phyloP scores from a whole-genome alignment of 768 basidiomycete genomes.

The Crucibulum laeve region DNA sequence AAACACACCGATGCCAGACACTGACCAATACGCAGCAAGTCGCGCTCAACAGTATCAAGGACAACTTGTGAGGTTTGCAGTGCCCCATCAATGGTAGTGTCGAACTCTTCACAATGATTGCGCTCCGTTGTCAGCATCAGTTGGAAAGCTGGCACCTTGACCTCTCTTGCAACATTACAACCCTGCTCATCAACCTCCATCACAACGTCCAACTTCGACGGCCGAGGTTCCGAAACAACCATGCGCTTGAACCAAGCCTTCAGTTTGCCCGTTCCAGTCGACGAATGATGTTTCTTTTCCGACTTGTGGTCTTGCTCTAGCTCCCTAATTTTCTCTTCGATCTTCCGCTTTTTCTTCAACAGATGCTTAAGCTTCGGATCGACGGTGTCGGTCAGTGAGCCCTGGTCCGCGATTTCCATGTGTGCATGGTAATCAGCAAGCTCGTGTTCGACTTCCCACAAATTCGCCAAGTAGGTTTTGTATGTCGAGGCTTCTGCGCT shows the following conservation, averaged over 20 bases:
- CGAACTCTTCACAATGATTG: conserved; percentile 19
- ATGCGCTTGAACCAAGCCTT: conserved; percentile 66
- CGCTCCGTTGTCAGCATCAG: background rate
- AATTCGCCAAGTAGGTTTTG: conserved; percentile 19
- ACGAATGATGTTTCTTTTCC: conserved; percentile 18
- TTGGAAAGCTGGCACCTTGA: conserved; percentile 17
- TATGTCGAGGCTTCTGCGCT: conserved; percentile 29
- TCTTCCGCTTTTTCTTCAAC: conserved; percentile 36
- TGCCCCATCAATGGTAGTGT: conserved; percentile 33
- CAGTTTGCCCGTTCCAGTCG: conserved; percentile 41
- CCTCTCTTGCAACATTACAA: conserved; percentile 36
- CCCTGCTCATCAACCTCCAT: conserved; percentile 33
- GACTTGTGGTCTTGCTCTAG: conserved; percentile 17
- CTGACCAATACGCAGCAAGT: conserved; percentile 52
- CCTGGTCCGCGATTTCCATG: conserved; percentile 8
- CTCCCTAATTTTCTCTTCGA: conserved; percentile 28
- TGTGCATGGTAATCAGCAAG: conserved; percentile 17
- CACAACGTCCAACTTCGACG: conserved; percentile 30
- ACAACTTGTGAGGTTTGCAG: conserved; percentile 42
- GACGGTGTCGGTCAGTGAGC: too few species aligned
- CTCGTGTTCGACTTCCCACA: conserved; percentile 24
- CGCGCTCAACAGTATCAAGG: conserved; percentile 49
- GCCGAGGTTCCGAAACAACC: conserved; percentile 23
- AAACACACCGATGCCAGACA: conserved; percentile 47
- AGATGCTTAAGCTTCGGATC: conserved; percentile 37